These are phyloP conservation scores for Erythrophleum fordii DNA, from an alignment of 306 rosid genomes.

Conservation along the genomic window DNA sequence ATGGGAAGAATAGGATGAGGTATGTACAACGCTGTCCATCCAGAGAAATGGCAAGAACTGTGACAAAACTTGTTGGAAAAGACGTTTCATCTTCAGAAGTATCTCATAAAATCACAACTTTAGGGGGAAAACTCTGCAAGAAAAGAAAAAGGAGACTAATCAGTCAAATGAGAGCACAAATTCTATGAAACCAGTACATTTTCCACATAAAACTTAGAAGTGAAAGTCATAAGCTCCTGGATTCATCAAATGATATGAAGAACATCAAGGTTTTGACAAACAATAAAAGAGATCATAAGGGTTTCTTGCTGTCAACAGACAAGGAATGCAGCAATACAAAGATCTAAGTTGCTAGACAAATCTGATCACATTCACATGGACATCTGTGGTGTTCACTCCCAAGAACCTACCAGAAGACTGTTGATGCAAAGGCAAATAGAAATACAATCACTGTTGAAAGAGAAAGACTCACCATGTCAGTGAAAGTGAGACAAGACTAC, in stretches of 20 bases:
- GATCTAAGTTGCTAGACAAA: constrained; percentile 17
- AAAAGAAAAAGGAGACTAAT: constrained; percentile 18
- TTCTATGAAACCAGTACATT: not conserved
- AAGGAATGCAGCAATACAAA: constrained; percentile 24
- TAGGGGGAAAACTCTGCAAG: constrained; percentile 44
- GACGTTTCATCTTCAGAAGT: constrained; percentile 40
- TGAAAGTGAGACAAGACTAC: constrained; percentile 18
- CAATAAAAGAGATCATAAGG: constrained; percentile 4
- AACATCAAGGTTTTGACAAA: not conserved
- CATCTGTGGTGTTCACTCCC: not conserved
- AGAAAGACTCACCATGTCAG: constrained; percentile 6
- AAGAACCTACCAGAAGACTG: not conserved
- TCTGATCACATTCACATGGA: not conserved
- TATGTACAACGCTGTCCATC: constrained; percentile 46
- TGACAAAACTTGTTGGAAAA: constrained; percentile 40
- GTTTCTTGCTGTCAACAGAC: constrained; percentile 23
- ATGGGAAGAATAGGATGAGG: constrained; percentile 45
- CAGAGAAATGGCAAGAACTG: constrained; percentile 40
- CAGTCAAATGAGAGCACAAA: not conserved
- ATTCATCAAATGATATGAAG: constrained; percentile 9
- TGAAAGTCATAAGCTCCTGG: constrained; percentile 1
- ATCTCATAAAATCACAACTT: constrained; percentile 29
- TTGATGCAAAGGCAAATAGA: constrained; percentile 7
- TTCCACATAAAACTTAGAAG: not conserved
- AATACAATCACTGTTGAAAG: not conserved